A percentile compares a stretch with the other conserved stretches of the same genome.
phyloP scores from a whole-genome alignment of 352 stramenopile genomes.

The Globisporangium apiculatum region DNA sequence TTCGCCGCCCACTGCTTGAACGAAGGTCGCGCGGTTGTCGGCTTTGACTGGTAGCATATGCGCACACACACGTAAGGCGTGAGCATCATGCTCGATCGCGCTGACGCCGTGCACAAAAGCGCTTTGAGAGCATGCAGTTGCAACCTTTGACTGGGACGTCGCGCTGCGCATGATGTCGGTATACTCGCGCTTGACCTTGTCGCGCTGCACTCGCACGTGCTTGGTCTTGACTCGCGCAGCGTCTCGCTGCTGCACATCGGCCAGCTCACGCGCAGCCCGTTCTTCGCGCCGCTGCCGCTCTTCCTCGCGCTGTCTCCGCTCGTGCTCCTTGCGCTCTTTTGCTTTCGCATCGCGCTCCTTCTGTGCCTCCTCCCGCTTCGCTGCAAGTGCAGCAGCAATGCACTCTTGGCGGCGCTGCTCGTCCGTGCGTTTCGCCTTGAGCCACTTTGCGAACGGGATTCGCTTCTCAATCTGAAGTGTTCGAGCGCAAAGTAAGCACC shows the following conservation, averaged over 20 bases:
- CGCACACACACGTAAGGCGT: no score
- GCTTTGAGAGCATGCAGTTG: no score
- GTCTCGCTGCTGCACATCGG: slow-evolving; percentile 1
- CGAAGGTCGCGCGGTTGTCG: neutral
- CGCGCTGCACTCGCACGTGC: neutral
- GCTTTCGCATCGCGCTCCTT: slow-evolving; percentile 4
- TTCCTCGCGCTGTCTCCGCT: slow-evolving; percentile 11
- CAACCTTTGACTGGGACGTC: slow-evolving; percentile 1
- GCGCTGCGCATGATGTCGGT: slow-evolving; percentile 6
- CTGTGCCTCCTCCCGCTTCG: slow-evolving; percentile 16
- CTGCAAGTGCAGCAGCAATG: neutral
- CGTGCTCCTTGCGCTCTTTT: slow-evolving; percentile 14
- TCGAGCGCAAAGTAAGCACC: neutral
- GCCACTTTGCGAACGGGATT: slow-evolving; percentile 38
- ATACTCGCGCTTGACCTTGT: slow-evolving; percentile 7
- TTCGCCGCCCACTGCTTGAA: slow-evolving; percentile 11
- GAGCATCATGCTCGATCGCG: neutral
- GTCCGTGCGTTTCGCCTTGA: slow-evolving; percentile 22
- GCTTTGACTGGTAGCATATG: neutral
- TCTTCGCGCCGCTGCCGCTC: slow-evolving; percentile 4
- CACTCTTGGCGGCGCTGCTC: neutral
- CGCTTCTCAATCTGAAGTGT: slow-evolving; percentile 31
- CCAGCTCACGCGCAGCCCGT: neutral
- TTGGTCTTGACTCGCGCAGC: slow-evolving; percentile 2
- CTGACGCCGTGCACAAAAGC: no score